These are phyloP conservation scores for Lentithecium fluviatile DNA, from an alignment of 495 filamentous ascomycete genomes.

Conservation along the genomic window DNA sequence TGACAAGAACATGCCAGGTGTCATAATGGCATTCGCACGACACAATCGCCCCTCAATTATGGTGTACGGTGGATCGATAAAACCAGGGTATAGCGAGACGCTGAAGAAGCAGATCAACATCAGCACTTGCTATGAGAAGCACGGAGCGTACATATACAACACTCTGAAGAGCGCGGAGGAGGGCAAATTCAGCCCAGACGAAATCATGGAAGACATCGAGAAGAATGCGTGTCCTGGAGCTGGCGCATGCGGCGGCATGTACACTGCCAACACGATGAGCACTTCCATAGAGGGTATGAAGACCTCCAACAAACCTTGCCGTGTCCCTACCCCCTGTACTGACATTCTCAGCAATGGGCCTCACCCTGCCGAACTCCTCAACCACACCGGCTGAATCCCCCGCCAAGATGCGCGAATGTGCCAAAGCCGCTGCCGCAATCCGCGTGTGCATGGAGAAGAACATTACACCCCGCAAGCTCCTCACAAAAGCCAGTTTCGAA, in stretches of 20 bases:
- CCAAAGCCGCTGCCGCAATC: conserved; percentile 82
- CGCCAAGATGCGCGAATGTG: conserved; percentile 88
- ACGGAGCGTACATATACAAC: conserved; percentile 82
- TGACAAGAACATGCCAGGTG: conserved; percentile 98
- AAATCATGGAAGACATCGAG: conserved; percentile 86
- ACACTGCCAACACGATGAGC: conserved; percentile 97
- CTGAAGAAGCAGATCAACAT: conserved; percentile 85
- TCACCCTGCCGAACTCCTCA: conserved; percentile 84
- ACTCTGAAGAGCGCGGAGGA: conserved; percentile 60
- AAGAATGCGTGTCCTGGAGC: conserved; percentile 82
- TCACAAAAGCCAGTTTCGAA: conserved; percentile 84
- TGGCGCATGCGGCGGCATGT: conserved; percentile 96
- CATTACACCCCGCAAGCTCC: conserved; percentile 78
- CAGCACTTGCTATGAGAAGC: conserved; percentile 83
- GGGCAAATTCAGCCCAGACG: conserved; percentile 62
- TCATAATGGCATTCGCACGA: conserved; percentile 77
- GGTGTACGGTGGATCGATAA: conserved; percentile 89
- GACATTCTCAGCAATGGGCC: conserved; percentile 64
- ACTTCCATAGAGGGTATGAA: conserved; percentile 74
- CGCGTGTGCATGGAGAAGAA: conserved; percentile 81
- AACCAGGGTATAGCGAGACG: conserved; percentile 76
- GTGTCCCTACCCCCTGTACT: neutral
- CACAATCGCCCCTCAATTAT: conserved; percentile 86
- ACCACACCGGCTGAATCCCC: conserved; percentile 85
- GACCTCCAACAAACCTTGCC: neutral